Evolutionary conservation across 495 filamentous ascomycete genomes (phyloP), one percentile per base, ranked within the genome.

Genomic region (Penicillium cinerascens): DNA sequence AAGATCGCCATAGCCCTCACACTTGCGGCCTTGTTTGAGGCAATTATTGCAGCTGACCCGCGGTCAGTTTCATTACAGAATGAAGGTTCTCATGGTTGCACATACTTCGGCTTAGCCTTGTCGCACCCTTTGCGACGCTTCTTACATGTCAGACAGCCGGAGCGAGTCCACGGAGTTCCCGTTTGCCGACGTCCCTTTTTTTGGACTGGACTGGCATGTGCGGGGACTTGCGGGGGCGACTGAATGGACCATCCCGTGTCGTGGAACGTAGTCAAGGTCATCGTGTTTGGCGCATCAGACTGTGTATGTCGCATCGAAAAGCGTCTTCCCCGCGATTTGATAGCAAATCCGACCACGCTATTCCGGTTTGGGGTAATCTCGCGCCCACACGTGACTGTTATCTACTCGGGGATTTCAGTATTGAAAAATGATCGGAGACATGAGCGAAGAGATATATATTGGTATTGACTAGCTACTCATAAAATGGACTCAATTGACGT

Each of bases 131-230:
- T 77, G 23, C 72, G 68, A 39, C 73, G 65, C 44, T 60, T 67
- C 48, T 77, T 77, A 52, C 73, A 77, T 0, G 73, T 77, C 17
- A 75, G 39, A 42, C 73, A 77, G 6, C 71, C 73, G 0, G 70
- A 73, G 5, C 73, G 70, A 52, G 69, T 72, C 73, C 73, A 77
- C 52, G 64, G 66, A 2, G 61, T 64, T 6, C 72, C 67, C n/a
- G 66, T 63, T 51, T 66, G 62, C 18, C 65, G 64, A 43, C 52
- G 59, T 52, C 66, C 60, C 27, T 60, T 72, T 9, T 56, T 63
- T 13, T 37, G 44, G 22, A 26, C 15, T 2, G 56, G 29, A 16
- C 35, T 37, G 0, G 54, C 18, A 11, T 25, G 29, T 33, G 29
- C 44, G n/a, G 61, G 36, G 9, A 42, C 20, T 11, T 36, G 44